Evolutionary conservation across 2,329 filamentous ascomycete genomes (phyloP).

Genomic region (Alternaria arborescens): DNA sequence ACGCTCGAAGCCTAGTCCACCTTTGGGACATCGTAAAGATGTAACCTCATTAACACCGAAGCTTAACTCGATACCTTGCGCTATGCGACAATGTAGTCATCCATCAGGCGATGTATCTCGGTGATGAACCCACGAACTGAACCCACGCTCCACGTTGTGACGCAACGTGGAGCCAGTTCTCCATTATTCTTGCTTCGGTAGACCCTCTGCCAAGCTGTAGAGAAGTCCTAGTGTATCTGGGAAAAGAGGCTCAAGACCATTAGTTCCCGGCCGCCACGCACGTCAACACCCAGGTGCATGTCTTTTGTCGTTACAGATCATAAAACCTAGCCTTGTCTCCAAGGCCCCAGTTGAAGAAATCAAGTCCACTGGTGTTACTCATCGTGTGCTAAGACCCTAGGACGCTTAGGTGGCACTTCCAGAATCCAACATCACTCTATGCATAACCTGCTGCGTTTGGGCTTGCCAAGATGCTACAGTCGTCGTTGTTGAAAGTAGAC

Average conservation of each 20-base stretch:
- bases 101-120: not conserved
- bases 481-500: not conserved
- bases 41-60: not conserved
- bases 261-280: not conserved
- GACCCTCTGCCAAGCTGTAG: not conserved
- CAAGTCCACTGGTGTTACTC: not conserved
- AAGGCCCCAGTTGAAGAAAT: not conserved
- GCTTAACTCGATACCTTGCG: not conserved
- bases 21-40: not conserved
- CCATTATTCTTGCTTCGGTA: not conserved
- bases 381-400: not conserved
- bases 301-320: not conserved
- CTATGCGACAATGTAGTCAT: not conserved
- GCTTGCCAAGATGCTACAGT: not conserved
- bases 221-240: not conserved
- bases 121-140: slow-evolving; percentile 1
- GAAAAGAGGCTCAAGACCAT: not conserved
- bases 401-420: not conserved
- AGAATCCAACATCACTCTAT: not conserved
- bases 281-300: not conserved
- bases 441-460: not conserved
- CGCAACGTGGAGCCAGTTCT: not conserved
- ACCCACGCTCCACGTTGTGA: not conserved
- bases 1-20: not conserved
- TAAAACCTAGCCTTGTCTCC: not conserved